A percentile compares a stretch with the other conserved stretches of the same genome.
phyloP scores from a whole-genome alignment of 495 filamentous ascomycete species.

The Podospora didyma region DNA sequence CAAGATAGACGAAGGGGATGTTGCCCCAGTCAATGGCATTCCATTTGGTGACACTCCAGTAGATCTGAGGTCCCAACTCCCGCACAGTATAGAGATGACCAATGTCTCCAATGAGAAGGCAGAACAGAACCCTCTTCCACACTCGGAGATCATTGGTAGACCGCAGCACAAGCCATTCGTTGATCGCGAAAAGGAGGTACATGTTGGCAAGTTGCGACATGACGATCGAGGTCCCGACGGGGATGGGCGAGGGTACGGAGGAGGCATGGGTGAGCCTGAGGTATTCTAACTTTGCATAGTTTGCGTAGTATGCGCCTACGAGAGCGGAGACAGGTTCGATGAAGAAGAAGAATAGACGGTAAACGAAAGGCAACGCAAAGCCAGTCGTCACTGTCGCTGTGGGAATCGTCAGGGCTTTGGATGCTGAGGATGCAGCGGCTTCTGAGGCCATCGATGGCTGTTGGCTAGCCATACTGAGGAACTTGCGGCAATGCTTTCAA shows the following conservation, averaged over 20 bases:
- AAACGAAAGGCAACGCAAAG: slow-evolving; percentile 41
- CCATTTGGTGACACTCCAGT: slow-evolving; percentile 56
- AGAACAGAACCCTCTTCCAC: slow-evolving; percentile 59
- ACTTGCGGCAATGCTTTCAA: background rate
- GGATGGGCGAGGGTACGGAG: slow-evolving; percentile 36
- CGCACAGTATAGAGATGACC: slow-evolving; percentile 61
- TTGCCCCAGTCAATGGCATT: slow-evolving; percentile 65
- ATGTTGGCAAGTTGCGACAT: slow-evolving; percentile 62
- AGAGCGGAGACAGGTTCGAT: slow-evolving; percentile 65
- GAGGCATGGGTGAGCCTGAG: slow-evolving; percentile 53
- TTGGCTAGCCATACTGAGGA: background rate
- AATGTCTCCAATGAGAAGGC: slow-evolving; percentile 60
- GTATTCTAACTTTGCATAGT: slow-evolving; percentile 53
- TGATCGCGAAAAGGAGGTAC: slow-evolving; percentile 64
- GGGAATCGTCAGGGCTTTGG: background rate
- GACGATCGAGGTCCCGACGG: slow-evolving; percentile 48
- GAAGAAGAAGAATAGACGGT: slow-evolving; percentile 61
- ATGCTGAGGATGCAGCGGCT: background rate
- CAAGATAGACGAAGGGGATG: slow-evolving; percentile 57
- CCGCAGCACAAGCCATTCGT: slow-evolving; percentile 65
- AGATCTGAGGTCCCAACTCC: slow-evolving; percentile 47
- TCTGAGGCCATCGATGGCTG: background rate
- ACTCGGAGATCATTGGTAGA: slow-evolving; percentile 56
- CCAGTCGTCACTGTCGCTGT: slow-evolving; percentile 1
- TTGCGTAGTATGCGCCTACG: slow-evolving; percentile 59